Evolutionary conservation across 768 basidiomycete genomes (phyloP).

Genomic region (Lentinula guzmanii): DNA sequence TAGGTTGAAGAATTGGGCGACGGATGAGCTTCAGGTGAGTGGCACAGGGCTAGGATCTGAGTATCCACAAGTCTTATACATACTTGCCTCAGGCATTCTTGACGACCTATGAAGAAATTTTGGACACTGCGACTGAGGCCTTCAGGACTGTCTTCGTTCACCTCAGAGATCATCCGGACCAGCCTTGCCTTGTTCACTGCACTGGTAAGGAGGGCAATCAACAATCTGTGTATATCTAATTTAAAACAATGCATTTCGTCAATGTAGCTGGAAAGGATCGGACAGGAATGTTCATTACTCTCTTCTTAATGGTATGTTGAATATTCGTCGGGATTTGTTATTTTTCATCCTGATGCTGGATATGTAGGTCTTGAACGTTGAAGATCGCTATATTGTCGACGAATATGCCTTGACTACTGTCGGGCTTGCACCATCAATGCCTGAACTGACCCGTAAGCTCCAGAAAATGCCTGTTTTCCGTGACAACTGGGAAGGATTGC

Average conservation of each 20-base stretch:
- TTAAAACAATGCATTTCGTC: neutral
- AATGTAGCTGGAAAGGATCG: slow-evolving; percentile 36
- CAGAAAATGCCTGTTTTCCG: slow-evolving; percentile 21
- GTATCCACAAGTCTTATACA: neutral
- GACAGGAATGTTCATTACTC: slow-evolving; percentile 31
- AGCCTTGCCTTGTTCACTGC: slow-evolving; percentile 36
- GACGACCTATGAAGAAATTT: slow-evolving; percentile 20
- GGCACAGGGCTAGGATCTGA: neutral
- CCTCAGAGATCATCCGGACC: slow-evolving; percentile 29
- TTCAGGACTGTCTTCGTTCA: slow-evolving; percentile 29
- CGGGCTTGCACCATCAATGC: slow-evolving; percentile 28
- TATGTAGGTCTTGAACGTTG: slow-evolving; percentile 29
- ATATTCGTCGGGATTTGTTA: neutral
- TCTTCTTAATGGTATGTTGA: slow-evolving; percentile 24
- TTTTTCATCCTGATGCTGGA: neutral
- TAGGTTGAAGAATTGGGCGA: slow-evolving; percentile 23
- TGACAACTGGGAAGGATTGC: slow-evolving; percentile 27
- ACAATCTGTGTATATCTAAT: neutral
- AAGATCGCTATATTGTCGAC: slow-evolving; percentile 29
- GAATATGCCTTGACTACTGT: slow-evolving; percentile 35
- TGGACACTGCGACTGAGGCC: slow-evolving; percentile 25
- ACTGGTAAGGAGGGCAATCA: slow-evolving; percentile 24
- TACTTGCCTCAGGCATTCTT: slow-evolving; percentile 22
- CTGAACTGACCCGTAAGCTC: slow-evolving; percentile 24
- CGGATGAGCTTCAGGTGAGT: slow-evolving; percentile 19